A percentile compares a stretch with the other conserved stretches of the same genome.
Conservation (phyloP, 129 eudicot species). For the Centrapalus pauciflorus region DNA sequence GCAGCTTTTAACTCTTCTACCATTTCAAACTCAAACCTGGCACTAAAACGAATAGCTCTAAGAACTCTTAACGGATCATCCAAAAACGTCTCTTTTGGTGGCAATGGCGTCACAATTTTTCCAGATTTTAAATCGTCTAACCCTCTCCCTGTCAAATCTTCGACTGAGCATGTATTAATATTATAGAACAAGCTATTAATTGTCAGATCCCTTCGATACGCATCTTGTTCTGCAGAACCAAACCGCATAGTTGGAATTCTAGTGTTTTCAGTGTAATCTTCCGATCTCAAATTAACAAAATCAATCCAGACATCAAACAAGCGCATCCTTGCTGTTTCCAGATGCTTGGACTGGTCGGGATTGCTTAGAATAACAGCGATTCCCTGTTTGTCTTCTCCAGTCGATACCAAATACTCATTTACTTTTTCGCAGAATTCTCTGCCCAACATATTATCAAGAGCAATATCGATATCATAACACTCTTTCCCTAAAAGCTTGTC, state of each 20-base stretch:
- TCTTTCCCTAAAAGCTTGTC: conserved; percentile 97
- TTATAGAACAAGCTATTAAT: conserved; percentile 37
- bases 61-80: conserved; percentile 36
- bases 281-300: conserved; percentile 87
- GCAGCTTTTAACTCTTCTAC: conserved; percentile 24
- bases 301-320: conserved; percentile 80
- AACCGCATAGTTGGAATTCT: conserved; percentile 28
- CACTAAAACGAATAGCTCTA: conserved; percentile 38
- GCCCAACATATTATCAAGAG: conserved; percentile 90
- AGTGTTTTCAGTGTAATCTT: conserved; percentile 40
- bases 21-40: conserved; percentile 33
- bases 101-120: conserved; percentile 32
- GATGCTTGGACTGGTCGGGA: conserved; percentile 96
- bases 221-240: conserved; percentile 32
- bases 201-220: conserved; percentile 35
- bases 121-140: conserved; percentile 26
- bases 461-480: conserved; percentile 92
- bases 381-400: conserved; percentile 69
- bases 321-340: conserved; percentile 97
- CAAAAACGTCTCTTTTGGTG: conserved; percentile 37
- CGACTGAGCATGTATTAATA: conserved; percentile 26
- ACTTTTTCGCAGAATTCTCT: conserved; percentile 84
- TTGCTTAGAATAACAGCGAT: conserved; percentile 86
- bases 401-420: conserved; percentile 62
- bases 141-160: conserved; percentile 31